A percentile compares a stretch with the other conserved stretches of the same genome.
These are phyloP conservation scores for Hypoxylon sp. DNA, from an alignment of 2,329 filamentous ascomycete species.

Conservation along the genomic window DNA sequence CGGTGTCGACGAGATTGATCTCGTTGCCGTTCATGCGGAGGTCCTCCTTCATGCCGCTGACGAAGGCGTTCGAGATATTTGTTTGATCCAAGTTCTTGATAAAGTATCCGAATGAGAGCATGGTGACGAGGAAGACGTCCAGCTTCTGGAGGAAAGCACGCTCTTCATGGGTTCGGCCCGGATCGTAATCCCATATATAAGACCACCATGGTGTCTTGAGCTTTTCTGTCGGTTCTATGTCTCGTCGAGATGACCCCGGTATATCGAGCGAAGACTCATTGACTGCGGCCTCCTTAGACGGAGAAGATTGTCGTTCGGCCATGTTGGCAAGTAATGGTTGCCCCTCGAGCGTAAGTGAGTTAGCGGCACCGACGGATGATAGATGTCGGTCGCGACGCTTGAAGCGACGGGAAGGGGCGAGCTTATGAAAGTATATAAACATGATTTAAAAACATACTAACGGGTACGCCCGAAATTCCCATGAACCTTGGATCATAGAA, in stretches of 20 bases:
- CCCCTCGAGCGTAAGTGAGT: conserved; percentile 1
- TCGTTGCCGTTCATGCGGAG: conserved; percentile 56
- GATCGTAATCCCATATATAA: conserved; percentile 49
- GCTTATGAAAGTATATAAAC: conserved; percentile 14
- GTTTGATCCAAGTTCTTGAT: conserved; percentile 50
- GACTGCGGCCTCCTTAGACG: conserved; percentile 27
- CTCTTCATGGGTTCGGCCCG: conserved; percentile 45
- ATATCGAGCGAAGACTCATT: conserved; percentile 30
- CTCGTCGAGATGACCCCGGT: conserved; percentile 18
- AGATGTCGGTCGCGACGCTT: not conserved
- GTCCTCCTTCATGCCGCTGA: conserved; percentile 56
- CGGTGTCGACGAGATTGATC: conserved; percentile 56
- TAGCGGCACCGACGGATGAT: not conserved
- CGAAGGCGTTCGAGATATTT: conserved; percentile 50
- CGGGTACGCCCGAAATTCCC: not conserved
- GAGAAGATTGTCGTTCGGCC: conserved; percentile 23
- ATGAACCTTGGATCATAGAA: conserved; percentile 2
- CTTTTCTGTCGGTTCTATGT: conserved; percentile 13
- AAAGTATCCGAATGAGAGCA: conserved; percentile 49
- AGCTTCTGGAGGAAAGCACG: conserved; percentile 48
- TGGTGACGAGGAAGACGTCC: conserved; percentile 46
- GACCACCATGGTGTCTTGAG: conserved; percentile 46
- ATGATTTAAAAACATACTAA: conserved; percentile 8
- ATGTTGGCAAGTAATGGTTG: conserved; percentile 16
- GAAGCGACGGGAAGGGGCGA: not conserved